Evolutionary conservation across 2,329 filamentous ascomycete species (phyloP).

Genomic region (Xylariaceae sp.): DNA sequence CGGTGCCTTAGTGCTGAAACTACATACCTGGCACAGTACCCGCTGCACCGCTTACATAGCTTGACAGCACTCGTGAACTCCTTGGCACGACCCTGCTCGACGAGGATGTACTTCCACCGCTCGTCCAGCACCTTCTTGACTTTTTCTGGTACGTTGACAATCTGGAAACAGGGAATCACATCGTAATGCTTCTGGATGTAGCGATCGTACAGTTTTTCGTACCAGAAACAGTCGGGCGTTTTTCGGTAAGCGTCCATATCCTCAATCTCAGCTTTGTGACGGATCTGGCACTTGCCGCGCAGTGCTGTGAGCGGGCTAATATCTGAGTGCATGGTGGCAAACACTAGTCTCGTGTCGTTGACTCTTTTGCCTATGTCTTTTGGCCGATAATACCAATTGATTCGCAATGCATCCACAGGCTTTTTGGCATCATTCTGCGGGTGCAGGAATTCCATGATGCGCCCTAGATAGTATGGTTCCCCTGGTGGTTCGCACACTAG

Average conservation of each 20-base stretch:
- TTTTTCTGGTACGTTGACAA: constrained; percentile 94
- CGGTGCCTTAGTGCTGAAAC: constrained; percentile 22
- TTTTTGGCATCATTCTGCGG: constrained; percentile 73
- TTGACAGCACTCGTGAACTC: constrained; percentile 96
- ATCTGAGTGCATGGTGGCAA: constrained; percentile 98
- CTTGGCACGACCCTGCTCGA: constrained; percentile 92
- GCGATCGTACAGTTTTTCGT: constrained; percentile 94
- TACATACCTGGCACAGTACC: constrained; percentile 88
- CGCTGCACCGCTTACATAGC: constrained; percentile 88
- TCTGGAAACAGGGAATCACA: constrained; percentile 86
- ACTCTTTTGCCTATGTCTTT: constrained; percentile 94
- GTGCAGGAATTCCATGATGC: constrained; percentile 98
- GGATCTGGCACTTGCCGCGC: constrained; percentile 90
- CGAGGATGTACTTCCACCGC: constrained; percentile 94
- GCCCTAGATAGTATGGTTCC: constrained; percentile 95
- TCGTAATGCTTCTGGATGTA: constrained; percentile 99
- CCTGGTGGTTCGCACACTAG: constrained; percentile 96
- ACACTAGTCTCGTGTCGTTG: constrained; percentile 87
- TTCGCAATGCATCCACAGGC: constrained; percentile 83
- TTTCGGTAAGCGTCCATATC: constrained; percentile 85
- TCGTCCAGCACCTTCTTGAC: constrained; percentile 97
- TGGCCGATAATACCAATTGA: constrained; percentile 98
- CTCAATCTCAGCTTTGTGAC: constrained; percentile 84
- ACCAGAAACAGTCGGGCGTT: constrained; percentile 89
- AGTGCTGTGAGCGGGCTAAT: constrained; percentile 89